These are phyloP conservation scores for Thielaviopsis cerberus DNA, from an alignment of 2,329 filamentous ascomycete genomes.

Conservation along the genomic window DNA sequence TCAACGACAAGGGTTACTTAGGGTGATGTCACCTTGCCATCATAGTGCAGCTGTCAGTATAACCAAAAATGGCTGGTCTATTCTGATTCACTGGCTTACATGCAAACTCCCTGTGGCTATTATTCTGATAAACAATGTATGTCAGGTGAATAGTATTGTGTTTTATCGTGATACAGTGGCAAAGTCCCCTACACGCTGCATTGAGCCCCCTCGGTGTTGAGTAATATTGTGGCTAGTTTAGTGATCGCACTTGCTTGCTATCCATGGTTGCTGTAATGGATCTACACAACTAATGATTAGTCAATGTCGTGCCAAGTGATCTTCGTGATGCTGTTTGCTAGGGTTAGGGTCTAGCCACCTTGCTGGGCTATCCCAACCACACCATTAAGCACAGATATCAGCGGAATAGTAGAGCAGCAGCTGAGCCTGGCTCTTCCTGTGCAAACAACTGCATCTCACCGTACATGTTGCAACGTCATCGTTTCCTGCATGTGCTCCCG, in stretches of 20 bases:
- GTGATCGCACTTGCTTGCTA: neutral
- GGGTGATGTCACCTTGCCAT: neutral
- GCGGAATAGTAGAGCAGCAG: neutral
- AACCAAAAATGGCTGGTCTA: neutral
- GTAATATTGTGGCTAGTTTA: neutral
- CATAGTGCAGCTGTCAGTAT: neutral
- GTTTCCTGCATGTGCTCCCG: neutral
- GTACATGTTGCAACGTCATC: neutral
- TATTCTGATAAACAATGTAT: neutral
- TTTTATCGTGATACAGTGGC: neutral
- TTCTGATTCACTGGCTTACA: neutral
- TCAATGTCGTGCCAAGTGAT: neutral
- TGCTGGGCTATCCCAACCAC: neutral
- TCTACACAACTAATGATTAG: neutral
- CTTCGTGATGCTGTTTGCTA: neutral
- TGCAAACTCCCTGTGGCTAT: too few relatives aligned
- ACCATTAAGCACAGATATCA: neutral
- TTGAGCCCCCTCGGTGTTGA: neutral
- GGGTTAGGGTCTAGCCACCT: neutral
- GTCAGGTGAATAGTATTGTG: neutral
- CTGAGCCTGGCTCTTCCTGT: neutral
- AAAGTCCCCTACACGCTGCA: neutral
- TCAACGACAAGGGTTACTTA: neutral
- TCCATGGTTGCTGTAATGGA: neutral
- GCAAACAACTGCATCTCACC: neutral